These are phyloP conservation scores for Daldinia childiae DNA, from an alignment of 495 filamentous ascomycete genomes.

Conservation along the genomic window DNA sequence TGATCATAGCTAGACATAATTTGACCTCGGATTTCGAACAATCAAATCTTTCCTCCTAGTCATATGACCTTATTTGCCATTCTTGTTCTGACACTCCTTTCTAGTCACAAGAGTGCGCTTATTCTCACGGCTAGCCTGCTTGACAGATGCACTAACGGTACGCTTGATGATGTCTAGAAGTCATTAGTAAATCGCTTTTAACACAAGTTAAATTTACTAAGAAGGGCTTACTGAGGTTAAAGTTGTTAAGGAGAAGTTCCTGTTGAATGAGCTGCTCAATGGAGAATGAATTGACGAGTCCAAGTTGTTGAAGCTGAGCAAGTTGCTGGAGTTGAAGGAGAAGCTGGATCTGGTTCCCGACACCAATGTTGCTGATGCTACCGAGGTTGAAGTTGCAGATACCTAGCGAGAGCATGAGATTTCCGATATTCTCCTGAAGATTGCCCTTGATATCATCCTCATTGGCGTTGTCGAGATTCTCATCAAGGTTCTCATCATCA, in stretches of 20 bases:
- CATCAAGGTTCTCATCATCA: conserved; percentile 6
- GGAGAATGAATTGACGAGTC: conserved; percentile 49
- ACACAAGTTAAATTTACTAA: not conserved
- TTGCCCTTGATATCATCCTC: conserved; percentile 34
- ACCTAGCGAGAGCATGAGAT: conserved; percentile 50
- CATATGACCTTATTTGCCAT: conserved; percentile 8
- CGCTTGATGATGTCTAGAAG: conserved; percentile 50
- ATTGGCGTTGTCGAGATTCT: not conserved
- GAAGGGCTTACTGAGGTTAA: conserved; percentile 48
- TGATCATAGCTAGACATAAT: not conserved
- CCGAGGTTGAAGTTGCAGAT: conserved; percentile 47
- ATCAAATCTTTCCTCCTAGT: not conserved
- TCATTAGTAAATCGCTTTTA: conserved; percentile 22
- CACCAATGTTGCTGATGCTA: conserved; percentile 44
- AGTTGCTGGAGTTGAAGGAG: conserved; percentile 56
- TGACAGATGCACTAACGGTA: conserved; percentile 45
- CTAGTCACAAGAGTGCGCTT: conserved; percentile 36
- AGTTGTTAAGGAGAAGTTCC: conserved; percentile 46
- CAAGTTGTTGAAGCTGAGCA: conserved; percentile 51
- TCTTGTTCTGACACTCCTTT: conserved; percentile 34
- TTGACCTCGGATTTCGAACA: not conserved
- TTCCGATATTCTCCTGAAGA: conserved; percentile 45
- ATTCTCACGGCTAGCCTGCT: conserved; percentile 34
- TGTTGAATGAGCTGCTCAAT: conserved; percentile 51
- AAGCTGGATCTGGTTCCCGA: conserved; percentile 51